Base-by-base conservation (phyloP, 2,329 filamentous ascomycete species). In the Blastomyces parvus region DNA sequence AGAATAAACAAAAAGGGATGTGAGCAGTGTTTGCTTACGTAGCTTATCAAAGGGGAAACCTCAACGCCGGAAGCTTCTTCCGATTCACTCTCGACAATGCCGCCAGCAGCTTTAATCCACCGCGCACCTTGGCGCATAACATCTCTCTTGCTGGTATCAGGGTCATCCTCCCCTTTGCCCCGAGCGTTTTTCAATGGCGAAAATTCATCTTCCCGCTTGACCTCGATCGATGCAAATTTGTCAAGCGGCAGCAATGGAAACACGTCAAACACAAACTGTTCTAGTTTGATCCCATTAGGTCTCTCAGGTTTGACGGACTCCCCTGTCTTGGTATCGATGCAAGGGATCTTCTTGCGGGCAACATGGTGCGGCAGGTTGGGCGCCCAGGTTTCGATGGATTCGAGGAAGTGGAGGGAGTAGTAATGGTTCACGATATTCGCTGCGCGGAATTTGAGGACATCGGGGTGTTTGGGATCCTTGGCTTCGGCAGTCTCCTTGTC, bases 351-450 rank as follows among this genome's bases (percentile, higher is more conserved):
- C 88, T 99, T 99, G 77, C 89, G 87, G 55, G 94, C 94, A 67
- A 99, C 87, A 81, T 99, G 94, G 77, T 97, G 94, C 19, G 93
- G 93, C 61, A 99, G 85, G 76, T 88, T 86, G 79, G 91, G 83
- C 22, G 85, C 86, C 90, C 91, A 97, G 70, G 86, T 80, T 64
- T 94, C 91, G 70, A 97, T 96, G 67, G 86, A 88, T 76, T 96
- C 89, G 59, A 99, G 84, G 84, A 97, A 97, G 69, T 84, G 81
- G 82, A 92, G 93, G 57, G 91, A 96, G 82, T 99, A 99, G 85
- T 97, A 99, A 83, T 99, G 94, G 83, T 99, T 99, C 80, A 99
- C 94, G 70, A 99, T 99, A 82, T 99, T 99, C 73, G 93, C 94
- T 64, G 94, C 93, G 66, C 94, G 89, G 86, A 96, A 97, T 79